phyloP scores from a whole-genome alignment of 106 monocot genomes.

The Apostasia shenzhenica region DNA sequence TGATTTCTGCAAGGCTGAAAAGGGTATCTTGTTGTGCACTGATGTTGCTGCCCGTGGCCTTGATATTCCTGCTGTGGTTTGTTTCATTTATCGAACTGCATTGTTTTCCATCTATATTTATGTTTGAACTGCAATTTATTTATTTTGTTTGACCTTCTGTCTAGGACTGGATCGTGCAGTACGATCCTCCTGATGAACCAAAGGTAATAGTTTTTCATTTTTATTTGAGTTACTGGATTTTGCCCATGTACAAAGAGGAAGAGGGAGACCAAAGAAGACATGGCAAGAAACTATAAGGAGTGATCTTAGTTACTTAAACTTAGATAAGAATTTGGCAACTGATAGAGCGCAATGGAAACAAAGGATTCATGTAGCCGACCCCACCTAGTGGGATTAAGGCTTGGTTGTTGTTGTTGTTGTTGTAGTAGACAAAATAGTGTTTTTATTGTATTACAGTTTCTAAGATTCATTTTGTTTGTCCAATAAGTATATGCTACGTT shows the following conservation, averaged over 20 bases:
- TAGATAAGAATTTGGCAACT: no score
- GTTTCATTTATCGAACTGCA: conserved; percentile 8
- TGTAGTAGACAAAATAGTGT: background rate
- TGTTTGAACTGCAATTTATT: conserved; percentile 1
- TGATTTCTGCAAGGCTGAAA: conserved; percentile 77
- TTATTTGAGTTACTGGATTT: background rate
- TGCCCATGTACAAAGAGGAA: no score
- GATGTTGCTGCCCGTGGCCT: conserved; percentile 97
- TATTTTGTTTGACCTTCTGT: conserved; percentile 4
- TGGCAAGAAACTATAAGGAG: no score
- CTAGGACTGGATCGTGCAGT: conserved; percentile 95
- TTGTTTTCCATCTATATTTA: background rate
- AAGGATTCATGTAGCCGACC: no score
- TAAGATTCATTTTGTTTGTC: background rate
- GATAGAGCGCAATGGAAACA: no score
- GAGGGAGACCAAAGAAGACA: no score
- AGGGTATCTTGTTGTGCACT: conserved; percentile 85
- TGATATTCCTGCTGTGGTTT: conserved; percentile 92
- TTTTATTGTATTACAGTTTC: background rate
- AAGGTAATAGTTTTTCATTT: conserved; percentile 42
- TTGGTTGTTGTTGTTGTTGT: no score
- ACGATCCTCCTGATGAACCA: conserved; percentile 97
- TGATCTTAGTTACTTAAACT: no score
- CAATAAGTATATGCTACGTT: background rate
- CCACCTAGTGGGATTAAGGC: no score